Percentiles rank a stretch among this genome's conserved stretches.
phyloP scores from a whole-genome alignment of 768 basidiomycete genomes.

The Termitomyces sp. region DNA sequence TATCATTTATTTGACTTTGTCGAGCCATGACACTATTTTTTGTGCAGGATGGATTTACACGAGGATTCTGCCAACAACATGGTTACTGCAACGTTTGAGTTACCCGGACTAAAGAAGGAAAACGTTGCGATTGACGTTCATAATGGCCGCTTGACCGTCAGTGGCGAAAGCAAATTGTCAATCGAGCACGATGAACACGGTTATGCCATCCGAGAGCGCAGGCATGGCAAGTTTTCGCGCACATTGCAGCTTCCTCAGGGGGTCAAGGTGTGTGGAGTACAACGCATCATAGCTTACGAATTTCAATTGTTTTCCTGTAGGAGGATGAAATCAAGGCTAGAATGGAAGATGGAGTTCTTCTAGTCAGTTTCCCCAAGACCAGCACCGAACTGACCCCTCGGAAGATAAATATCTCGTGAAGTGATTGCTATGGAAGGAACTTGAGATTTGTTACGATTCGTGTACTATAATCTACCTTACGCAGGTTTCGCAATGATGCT shows the following conservation, averaged over 20 bases:
- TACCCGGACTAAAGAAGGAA: constrained; percentile 51
- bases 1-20: not conserved
- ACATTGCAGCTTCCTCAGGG: constrained; percentile 46
- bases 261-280: constrained; percentile 34
- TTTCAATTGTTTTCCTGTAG: constrained; percentile 19
- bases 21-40: not conserved
- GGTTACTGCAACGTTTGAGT: constrained; percentile 52
- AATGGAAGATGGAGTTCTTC: constrained; percentile 46
- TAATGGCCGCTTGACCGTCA: constrained; percentile 44
- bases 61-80: constrained; percentile 38
- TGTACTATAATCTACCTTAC: not conserved
- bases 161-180: constrained; percentile 36
- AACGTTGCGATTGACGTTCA: constrained; percentile 45
- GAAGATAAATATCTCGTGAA: constrained; percentile 34
- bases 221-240: constrained; percentile 46
- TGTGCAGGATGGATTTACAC: constrained; percentile 44
- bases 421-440: not conserved
- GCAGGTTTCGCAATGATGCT: not conserved
- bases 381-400: constrained; percentile 39
- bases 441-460: not conserved
- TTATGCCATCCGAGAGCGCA: constrained; percentile 44
- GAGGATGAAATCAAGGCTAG: constrained; percentile 43
- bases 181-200: constrained; percentile 30
- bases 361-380: constrained; percentile 45
- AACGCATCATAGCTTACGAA: not conserved